These are phyloP conservation scores for Pleurotus eryngii DNA, from an alignment of 768 basidiomycete genomes.

Conservation along the genomic window DNA sequence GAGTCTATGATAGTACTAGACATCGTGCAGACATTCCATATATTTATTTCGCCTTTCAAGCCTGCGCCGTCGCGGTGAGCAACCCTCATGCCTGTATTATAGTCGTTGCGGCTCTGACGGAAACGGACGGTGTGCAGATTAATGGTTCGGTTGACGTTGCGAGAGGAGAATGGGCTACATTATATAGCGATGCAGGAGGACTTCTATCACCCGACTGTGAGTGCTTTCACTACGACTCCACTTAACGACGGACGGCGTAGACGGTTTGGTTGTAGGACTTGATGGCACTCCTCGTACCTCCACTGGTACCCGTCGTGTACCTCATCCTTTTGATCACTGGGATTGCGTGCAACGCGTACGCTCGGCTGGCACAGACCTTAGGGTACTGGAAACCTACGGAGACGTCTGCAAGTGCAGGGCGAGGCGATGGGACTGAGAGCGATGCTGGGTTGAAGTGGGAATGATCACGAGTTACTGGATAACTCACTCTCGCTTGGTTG, in stretches of 20 bases:
- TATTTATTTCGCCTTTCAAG: slow-evolving; percentile 42
- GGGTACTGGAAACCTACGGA: slow-evolving; percentile 26
- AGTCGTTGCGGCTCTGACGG: background rate
- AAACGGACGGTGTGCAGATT: slow-evolving; percentile 28
- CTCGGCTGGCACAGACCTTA: slow-evolving; percentile 26
- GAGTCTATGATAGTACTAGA: slow-evolving; percentile 46
- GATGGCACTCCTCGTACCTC: slow-evolving; percentile 39
- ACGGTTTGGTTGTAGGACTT: slow-evolving; percentile 31
- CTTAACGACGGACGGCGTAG: background rate
- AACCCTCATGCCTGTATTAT: background rate
- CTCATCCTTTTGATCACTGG: slow-evolving; percentile 24
- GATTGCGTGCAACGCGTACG: slow-evolving; percentile 24
- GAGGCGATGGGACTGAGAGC: background rate
- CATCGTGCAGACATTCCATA: slow-evolving; percentile 48
- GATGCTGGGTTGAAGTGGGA: slow-evolving; percentile 1
- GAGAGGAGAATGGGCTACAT: slow-evolving; percentile 33
- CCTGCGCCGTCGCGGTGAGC: slow-evolving; percentile 44
- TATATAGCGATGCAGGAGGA: slow-evolving; percentile 58
- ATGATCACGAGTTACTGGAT: background rate
- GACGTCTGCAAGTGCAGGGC: background rate
- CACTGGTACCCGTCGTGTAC: slow-evolving; percentile 34
- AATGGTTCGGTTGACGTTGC: slow-evolving; percentile 49
- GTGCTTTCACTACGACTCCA: slow-evolving; percentile 6
- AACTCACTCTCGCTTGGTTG: too few relatives aligned
- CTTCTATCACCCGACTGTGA: slow-evolving; percentile 53